phyloP scores from a whole-genome alignment of 768 basidiomycete genomes.

The Rhizopogon roseolus region DNA sequence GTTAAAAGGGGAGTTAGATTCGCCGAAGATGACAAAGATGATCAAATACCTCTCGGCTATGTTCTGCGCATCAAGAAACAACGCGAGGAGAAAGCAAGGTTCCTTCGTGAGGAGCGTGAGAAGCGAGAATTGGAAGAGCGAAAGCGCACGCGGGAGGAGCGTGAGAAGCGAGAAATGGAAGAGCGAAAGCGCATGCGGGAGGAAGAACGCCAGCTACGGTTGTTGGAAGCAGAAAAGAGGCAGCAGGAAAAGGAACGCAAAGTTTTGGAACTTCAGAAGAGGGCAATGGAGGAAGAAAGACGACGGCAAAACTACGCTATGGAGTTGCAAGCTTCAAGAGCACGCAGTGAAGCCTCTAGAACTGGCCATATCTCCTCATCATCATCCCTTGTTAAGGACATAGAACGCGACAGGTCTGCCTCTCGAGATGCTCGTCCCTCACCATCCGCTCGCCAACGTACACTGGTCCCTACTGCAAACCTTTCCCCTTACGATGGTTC shows the following conservation, averaged over 20 bases:
- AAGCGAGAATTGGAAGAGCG: conserved; percentile 46
- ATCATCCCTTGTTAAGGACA: conserved; percentile 14
- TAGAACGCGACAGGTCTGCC: conserved; percentile 30
- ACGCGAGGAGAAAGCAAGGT: conserved; percentile 66
- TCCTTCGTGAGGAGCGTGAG: conserved; percentile 56
- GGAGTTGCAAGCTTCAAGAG: conserved; percentile 55
- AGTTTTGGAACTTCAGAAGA: conserved; percentile 28
- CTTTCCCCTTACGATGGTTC: conserved; percentile 38
- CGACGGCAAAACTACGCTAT: conserved; percentile 50
- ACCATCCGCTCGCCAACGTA: conserved; percentile 37
- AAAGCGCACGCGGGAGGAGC: conserved; percentile 45
- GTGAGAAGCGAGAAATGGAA: conserved; percentile 46
- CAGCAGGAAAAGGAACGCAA: conserved; percentile 48
- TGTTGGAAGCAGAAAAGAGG: conserved; percentile 41
- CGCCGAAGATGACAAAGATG: conserved; percentile 58
- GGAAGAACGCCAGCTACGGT: conserved; percentile 33
- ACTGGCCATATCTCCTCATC: conserved; percentile 32
- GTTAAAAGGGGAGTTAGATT: conserved; percentile 57
- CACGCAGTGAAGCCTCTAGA: conserved; percentile 55
- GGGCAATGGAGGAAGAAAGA: conserved; percentile 46
- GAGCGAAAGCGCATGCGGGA: conserved; percentile 43
- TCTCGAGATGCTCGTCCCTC: conserved; percentile 27
- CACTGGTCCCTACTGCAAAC: conserved; percentile 33
- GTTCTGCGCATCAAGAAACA: conserved; percentile 69
- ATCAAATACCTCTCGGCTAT: conserved; percentile 63